Percentiles rank a stretch among this genome's conserved stretches.
Conservation (phyloP, 306 rosid species). For the Nissolia schottii region DNA sequence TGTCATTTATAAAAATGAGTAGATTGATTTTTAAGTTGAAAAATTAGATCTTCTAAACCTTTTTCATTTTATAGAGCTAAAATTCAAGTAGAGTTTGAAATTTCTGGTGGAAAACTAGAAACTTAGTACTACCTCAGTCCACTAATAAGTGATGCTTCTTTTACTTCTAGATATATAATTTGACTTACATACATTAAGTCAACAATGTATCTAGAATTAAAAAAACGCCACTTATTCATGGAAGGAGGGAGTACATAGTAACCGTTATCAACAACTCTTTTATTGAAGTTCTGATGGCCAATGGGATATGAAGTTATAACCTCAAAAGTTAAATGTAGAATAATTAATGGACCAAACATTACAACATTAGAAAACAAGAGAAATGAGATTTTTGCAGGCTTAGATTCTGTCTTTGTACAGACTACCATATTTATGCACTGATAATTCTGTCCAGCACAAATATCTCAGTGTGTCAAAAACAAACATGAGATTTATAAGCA, state of each 20-base stretch:
- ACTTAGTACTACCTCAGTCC: too few species aligned
- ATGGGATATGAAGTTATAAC: background rate
- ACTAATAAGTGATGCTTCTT: too few species aligned
- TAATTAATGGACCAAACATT: background rate
- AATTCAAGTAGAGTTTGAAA: background rate
- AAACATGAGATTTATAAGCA: background rate
- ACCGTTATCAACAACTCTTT: background rate
- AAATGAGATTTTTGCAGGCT: background rate
- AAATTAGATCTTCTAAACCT: too few species aligned
- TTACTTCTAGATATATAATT: too few species aligned
- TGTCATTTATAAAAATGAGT: too few species aligned
- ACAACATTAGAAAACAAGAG: background rate
- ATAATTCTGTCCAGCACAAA: background rate
- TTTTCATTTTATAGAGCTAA: background rate
- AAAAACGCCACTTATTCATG: too few species aligned
- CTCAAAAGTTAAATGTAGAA: background rate
- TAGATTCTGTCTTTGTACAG: background rate
- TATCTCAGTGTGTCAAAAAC: background rate
- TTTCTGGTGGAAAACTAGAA: background rate
- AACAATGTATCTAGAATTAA: too few species aligned
- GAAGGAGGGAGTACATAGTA: too few species aligned
- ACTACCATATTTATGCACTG: background rate
- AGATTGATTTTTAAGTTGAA: too few species aligned
- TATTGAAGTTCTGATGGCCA: background rate
- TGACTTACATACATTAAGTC: too few species aligned